A percentile compares a stretch with the other conserved stretches of the same genome.
phyloP scores from a whole-genome alignment of 495 filamentous ascomycete species.

The Tuber aestivum region DNA sequence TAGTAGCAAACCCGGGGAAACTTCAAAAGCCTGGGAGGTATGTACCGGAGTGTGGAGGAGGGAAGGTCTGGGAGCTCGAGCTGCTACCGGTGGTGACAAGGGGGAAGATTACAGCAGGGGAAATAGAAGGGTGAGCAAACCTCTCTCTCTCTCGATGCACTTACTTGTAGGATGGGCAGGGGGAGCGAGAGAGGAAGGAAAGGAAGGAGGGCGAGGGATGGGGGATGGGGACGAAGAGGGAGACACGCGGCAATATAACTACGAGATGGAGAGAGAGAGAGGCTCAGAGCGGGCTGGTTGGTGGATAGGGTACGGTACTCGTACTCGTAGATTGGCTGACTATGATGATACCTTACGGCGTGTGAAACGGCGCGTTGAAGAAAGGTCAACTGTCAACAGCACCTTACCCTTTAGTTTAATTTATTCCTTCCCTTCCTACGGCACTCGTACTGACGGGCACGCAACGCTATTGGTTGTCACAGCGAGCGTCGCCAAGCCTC shows the following conservation, averaged over 20 bases:
- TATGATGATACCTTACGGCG: too few species aligned
- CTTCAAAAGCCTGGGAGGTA: conserved; percentile 4
- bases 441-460: not conserved
- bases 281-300: conserved; percentile 3
- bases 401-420: not conserved
- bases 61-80: conserved; percentile 22
- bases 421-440: not conserved
- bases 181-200: not conserved
- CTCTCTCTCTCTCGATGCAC: not conserved
- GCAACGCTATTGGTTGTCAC: not conserved
- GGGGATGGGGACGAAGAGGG: not conserved
- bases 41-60: conserved; percentile 15
- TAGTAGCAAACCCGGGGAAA: conserved; percentile 5
- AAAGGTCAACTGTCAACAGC: not conserved
- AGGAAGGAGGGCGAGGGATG: not conserved
- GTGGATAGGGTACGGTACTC: too few species aligned
- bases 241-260: not conserved
- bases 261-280: not conserved
- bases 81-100: not conserved
- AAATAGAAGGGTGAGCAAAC: not conserved
- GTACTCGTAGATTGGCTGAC: too few species aligned
- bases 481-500: not conserved
- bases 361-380: conserved; percentile 1
- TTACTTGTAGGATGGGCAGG: not conserved
- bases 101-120: not conserved